These are phyloP conservation scores for Polygonum maritimum DNA, from an alignment of 148 eudicot species.

Conservation along the genomic window DNA sequence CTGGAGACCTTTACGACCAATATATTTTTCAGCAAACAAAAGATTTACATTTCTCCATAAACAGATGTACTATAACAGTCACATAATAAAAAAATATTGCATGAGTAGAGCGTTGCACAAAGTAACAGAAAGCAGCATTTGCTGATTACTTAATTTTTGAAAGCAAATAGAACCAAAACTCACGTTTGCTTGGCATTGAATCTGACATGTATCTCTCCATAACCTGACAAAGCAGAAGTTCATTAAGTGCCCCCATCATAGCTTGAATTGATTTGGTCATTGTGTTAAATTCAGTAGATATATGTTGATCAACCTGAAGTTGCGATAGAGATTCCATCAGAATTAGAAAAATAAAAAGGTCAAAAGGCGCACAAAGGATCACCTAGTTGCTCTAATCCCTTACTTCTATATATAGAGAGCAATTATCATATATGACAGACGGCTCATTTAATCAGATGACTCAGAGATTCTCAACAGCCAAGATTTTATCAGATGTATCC, in stretches of 20 bases:
- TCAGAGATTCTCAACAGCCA: neutral
- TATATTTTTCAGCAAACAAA: constrained; percentile 4
- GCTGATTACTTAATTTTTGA: neutral
- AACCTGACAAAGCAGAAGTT: constrained; percentile 67
- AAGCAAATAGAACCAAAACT: constrained; percentile 4
- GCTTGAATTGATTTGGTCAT: constrained; percentile 69
- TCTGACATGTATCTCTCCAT: constrained; percentile 49
- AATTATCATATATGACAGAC: neutral
- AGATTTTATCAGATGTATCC: neutral
- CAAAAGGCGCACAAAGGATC: neutral
- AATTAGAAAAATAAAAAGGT: neutral
- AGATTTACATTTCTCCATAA: neutral
- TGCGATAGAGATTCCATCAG: constrained; percentile 9
- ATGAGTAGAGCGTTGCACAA: constrained; percentile 1
- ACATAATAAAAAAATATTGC: neutral
- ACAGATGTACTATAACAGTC: neutral
- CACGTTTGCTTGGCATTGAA: constrained; percentile 29
- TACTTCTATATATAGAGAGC: neutral
- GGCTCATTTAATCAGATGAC: neutral
- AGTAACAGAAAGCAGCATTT: neutral
- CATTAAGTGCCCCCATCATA: constrained; percentile 72
- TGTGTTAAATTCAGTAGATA: constrained; percentile 54
- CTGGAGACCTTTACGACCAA: constrained; percentile 27
- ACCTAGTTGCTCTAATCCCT: constrained; percentile 1
- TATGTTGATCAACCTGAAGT: constrained; percentile 63